Base-by-base conservation (phyloP, 139 green algal genomes). In the Desmodesmus armatus region DNA sequence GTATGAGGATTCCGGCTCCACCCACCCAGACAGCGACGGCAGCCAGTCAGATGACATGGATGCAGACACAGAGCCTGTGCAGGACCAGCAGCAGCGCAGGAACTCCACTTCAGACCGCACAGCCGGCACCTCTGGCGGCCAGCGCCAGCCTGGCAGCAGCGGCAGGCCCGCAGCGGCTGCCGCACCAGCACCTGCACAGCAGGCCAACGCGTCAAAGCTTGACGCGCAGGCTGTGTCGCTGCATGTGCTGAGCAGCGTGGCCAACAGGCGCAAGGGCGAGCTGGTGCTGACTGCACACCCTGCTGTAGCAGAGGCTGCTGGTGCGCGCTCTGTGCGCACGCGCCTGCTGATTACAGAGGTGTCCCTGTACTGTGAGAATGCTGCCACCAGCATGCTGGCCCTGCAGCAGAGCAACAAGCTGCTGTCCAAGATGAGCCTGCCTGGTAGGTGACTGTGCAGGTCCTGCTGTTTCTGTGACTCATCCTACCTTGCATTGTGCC, bases 361-460 rank as follows among this genome's bases (percentile, higher is more conserved):
- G 2, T 76, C 60, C 3, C 55, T 90, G 25, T 90, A 88, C 60
- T 49, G 39, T 9, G 82, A 88, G 29, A 29, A 69, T 11, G 76
- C 51, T 31, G 53, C 76, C n/a, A 49, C 27, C 31, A 88, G 80
- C 21, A 77, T 70, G 2, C 27, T 77, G 35, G 82, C 87, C 3
- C 82, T 90, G 37, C 62, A 82, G 0, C 49, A 88, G 47, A 67
- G 82, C n/a, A 90, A 90, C 82, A 43, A 78, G 13, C 23, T 88
- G 47, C 85, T 90, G 49, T 17, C 13, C 21, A 72, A 63, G 37
- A 76, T 88, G 23, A 15, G 27, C 7, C 44, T 90, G 29, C 87
- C 87, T 19, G 87, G 87, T 90, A 49, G 0, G 82, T 31, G 29
- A 19, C 13, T 41, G 31, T 67, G 60, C 11, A 44, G 71, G 75